Percentiles rank a stretch among this genome's conserved stretches.
These are phyloP conservation scores for Pascua guehoae DNA, from an alignment of 1,284 basidiomycete species.

Conservation along the genomic window DNA sequence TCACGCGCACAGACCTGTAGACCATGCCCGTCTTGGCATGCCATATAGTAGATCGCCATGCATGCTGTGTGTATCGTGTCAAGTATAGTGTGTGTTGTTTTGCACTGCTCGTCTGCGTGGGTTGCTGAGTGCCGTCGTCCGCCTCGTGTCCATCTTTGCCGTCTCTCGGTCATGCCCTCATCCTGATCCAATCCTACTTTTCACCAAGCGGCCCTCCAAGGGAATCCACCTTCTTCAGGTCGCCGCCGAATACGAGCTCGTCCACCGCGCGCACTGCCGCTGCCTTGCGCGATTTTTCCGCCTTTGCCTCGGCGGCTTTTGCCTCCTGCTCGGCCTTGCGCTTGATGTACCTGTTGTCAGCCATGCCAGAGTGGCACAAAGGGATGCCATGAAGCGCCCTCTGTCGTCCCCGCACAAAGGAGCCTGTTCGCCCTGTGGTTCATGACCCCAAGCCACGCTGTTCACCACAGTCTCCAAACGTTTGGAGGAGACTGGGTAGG, in stretches of 20 bases:
- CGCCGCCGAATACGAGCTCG: constrained; percentile 35
- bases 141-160: too few species aligned
- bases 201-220: too few species aligned
- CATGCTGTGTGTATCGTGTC: constrained; percentile 1
- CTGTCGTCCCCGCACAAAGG: too few species aligned
- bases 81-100: neutral
- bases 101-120: neutral
- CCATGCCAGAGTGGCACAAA: too few species aligned
- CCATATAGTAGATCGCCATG: neutral
- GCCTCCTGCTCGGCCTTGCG: constrained; percentile 46
- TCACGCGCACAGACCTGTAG: too few species aligned
- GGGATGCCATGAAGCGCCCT: too few species aligned
- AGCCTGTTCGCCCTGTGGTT: neutral
- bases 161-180: neutral
- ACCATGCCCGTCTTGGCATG: too few species aligned
- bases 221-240: neutral
- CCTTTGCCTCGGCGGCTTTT: constrained; percentile 29
- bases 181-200: neutral
- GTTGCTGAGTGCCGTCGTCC: too few species aligned
- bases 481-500: too few species aligned
- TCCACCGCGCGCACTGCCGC: constrained; percentile 17
- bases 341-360: constrained; percentile 45
- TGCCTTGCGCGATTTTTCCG: constrained; percentile 33
- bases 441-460: neutral
- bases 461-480: too few species aligned